Conservation (phyloP, 257 asterid genomes). For the Jacaranda mimosifolia region DNA sequence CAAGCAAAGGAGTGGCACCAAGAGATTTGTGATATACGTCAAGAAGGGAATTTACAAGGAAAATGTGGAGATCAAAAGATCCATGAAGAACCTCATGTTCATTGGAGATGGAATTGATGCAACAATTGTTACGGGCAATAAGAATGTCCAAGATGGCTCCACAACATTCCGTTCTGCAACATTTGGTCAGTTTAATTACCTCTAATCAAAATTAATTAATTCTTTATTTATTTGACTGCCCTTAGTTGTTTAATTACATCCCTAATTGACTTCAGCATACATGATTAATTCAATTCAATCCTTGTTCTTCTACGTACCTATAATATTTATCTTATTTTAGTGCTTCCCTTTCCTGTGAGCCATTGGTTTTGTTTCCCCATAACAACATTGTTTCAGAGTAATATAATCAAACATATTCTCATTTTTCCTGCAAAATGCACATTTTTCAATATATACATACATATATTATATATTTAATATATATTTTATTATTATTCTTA, state of each 20-base stretch:
- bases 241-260: not conserved
- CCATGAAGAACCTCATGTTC: conserved; percentile 66
- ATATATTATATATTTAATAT: too few species aligned
- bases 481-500: too few species aligned
- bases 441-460: too few species aligned
- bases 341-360: not conserved
- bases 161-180: conserved; percentile 70
- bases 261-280: too few species aligned
- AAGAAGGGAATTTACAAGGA: conserved; percentile 67
- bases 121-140: conserved; percentile 57
- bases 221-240: too few species aligned
- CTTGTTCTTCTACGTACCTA: not conserved
- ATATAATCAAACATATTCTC: too few species aligned
- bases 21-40: conserved; percentile 64
- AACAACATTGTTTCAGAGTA: too few species aligned
- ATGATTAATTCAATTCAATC: not conserved
- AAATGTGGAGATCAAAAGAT: conserved; percentile 58
- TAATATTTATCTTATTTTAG: not conserved
- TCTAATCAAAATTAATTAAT: not conserved
- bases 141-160: conserved; percentile 50
- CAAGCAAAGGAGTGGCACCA: conserved; percentile 39
- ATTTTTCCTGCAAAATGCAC: too few species aligned
- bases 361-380: too few species aligned
- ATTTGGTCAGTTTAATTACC: conserved; percentile 52
- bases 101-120: conserved; percentile 79